Base-by-base conservation (phyloP, 2,329 filamentous ascomycete species). In the Apiospora pterosperma region DNA sequence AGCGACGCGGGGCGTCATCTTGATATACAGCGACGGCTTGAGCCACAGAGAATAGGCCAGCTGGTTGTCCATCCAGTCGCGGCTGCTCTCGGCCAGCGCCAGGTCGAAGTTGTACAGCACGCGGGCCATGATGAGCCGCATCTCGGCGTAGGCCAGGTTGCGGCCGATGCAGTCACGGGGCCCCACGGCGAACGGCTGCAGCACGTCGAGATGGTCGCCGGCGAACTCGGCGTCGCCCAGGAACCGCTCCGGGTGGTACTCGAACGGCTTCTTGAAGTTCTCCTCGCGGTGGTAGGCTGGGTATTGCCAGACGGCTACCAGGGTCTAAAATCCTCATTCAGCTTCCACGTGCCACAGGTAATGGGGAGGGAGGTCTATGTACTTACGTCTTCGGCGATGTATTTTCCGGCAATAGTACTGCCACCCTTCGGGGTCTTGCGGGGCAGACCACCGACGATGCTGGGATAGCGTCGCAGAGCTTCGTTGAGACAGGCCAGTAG, bases 201-300 rank as follows among this genome's bases (percentile, higher is more conserved):
- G 25, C 28, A 42, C 61, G 25, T 65, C 58, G 6, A 28, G 31
- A 19, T 58, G 31, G 39, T 67, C 65, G 44, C 63, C 42, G 19
- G 44, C 58, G 21, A 61, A 67, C 25, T 59, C 36, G 12, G 41
- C 11, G 31, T 64, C 63, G 21, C 62, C 65, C 14, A 67, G 58
- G 19, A 42, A 67, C 16, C 65, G 63, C 36, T 65, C 65, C 10
- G 63, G 63, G 31, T 74, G 75, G 69, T 80, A 87, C 0, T 69
- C 70, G 34, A 79, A 73, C 0, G 84, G 79, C 1, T 82, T 74
- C 12, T 74, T 75, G 69, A 84, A 87, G 67, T 82, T 76, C 10
- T 73, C 69, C 2, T 77, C 73, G 62, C 78, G 79, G 66, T 79
- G 79, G 68, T 61, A 62, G 19, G 80, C 74, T 2, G 81, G 75